phyloP scores from a whole-genome alignment of 805 yeast species.

The Candida lessepsii region DNA sequence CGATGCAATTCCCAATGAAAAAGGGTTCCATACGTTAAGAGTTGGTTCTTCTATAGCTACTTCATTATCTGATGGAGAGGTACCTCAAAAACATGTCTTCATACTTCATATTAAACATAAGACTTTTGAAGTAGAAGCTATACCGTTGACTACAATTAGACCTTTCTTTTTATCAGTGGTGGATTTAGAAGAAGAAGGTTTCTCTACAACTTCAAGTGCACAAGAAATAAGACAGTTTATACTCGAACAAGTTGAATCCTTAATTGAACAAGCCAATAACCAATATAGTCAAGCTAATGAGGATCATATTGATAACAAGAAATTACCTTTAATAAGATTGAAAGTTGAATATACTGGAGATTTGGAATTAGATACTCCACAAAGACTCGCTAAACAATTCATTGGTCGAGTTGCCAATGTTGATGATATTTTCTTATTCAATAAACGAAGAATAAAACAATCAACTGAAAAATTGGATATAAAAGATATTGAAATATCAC shows the following conservation, averaged over 20 bases:
- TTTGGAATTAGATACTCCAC: slow-evolving; percentile 86
- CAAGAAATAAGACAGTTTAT: slow-evolving; percentile 61
- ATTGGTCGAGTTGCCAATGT: slow-evolving; percentile 89
- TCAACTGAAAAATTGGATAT: slow-evolving; percentile 2
- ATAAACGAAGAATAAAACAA: slow-evolving; percentile 40
- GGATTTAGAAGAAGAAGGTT: slow-evolving; percentile 48
- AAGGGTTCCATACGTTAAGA: slow-evolving; percentile 76
- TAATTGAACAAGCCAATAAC: slow-evolving; percentile 59
- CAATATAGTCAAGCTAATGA: slow-evolving; percentile 43
- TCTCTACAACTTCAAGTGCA: slow-evolving; percentile 62
- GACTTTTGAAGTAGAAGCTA: slow-evolving; percentile 55
- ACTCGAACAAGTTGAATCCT: slow-evolving; percentile 58
- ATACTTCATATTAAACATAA: slow-evolving; percentile 63
- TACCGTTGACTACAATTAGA: slow-evolving; percentile 68
- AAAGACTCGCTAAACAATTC: slow-evolving; percentile 85
- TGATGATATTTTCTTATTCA: slow-evolving; percentile 78
- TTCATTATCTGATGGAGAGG: slow-evolving; percentile 81
- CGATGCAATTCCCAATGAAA: slow-evolving; percentile 56
- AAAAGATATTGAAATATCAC: background rate
- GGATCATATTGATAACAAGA: slow-evolving; percentile 13
- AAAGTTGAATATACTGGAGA: slow-evolving; percentile 90
- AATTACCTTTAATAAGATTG: slow-evolving; percentile 73
- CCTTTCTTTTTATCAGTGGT: slow-evolving; percentile 79
- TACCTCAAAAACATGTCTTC: slow-evolving; percentile 70
- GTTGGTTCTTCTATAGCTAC: slow-evolving; percentile 96